A percentile compares a stretch with the other conserved stretches of the same genome.
Evolutionary conservation across 2,329 filamentous ascomycete species (phyloP).

Genomic region (Fusarium tjaetaba): DNA sequence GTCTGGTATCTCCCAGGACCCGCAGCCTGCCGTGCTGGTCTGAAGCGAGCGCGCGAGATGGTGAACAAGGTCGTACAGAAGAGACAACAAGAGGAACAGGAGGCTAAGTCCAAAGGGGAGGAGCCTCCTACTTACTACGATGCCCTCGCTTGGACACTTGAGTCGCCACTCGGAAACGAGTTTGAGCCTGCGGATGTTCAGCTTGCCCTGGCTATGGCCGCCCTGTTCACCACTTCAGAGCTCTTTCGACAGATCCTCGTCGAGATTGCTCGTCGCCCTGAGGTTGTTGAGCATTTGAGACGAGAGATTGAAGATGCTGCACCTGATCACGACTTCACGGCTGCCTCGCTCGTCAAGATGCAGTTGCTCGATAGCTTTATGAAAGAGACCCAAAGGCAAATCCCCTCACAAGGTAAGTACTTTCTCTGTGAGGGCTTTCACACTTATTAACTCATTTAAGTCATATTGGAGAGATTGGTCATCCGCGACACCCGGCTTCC

Average conservation of each 20-base stretch:
- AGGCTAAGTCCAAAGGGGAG: rapidly evolving
- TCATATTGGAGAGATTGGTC: not conserved
- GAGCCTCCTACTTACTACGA: not conserved
- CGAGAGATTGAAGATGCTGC: not conserved
- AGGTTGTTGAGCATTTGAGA: not conserved
- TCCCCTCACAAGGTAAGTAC: not conserved
- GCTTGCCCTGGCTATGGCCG: not conserved
- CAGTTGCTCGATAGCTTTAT: not conserved
- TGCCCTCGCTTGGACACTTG: not conserved
- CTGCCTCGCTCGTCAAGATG: not conserved
- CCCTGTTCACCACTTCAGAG: not conserved
- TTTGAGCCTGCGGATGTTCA: not conserved
- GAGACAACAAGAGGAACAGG: rapidly evolving
- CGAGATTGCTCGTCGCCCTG: not conserved
- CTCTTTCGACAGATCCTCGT: not conserved
- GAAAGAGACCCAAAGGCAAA: not conserved
- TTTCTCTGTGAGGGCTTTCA: rapidly evolving
- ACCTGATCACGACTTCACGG: not conserved
- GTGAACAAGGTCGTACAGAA: not conserved
- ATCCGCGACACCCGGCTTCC: not conserved
- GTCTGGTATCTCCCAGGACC: not conserved
- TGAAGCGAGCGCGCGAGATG: not conserved
- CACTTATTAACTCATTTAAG: not conserved
- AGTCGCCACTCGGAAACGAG: not conserved
- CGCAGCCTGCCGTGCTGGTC: not conserved